These are phyloP conservation scores for Venturia pyrina DNA, from an alignment of 2,329 filamentous ascomycete species.

Conservation along the genomic window DNA sequence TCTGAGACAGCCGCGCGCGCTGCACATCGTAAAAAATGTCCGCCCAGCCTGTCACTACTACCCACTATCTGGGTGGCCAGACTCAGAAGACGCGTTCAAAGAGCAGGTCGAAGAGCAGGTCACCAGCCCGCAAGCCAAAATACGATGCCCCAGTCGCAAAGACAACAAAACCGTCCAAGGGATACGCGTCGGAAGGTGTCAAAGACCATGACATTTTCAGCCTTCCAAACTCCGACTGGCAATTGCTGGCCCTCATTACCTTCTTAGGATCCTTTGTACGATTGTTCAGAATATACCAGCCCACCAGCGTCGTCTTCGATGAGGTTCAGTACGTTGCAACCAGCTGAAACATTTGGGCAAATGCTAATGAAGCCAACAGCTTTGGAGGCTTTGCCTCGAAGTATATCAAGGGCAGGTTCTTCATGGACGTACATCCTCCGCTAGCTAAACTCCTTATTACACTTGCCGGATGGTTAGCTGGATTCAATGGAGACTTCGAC, in stretches of 20 bases:
- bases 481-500: constrained; percentile 91
- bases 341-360: neutral
- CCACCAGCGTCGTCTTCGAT: constrained; percentile 93
- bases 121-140: constrained; percentile 9
- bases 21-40: constrained; percentile 5
- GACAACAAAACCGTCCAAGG: constrained; percentile 20
- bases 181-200: constrained; percentile 71
- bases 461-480: constrained; percentile 85
- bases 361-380: constrained; percentile 38
- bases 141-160: neutral
- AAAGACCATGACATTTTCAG: constrained; percentile 86
- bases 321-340: constrained; percentile 85
- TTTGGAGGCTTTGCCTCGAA: constrained; percentile 98
- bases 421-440: constrained; percentile 99
- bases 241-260: constrained; percentile 62
- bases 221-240: constrained; percentile 74
- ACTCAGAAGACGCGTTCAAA: constrained; percentile 6
- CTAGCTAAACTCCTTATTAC: constrained; percentile 95
- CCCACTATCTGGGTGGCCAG: neutral
- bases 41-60: neutral
- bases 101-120: constrained; percentile 8
- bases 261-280: constrained; percentile 69
- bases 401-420: constrained; percentile 98
- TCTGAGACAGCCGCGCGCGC: constrained; percentile 9
- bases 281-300: constrained; percentile 92